Base-by-base conservation (phyloP, 2,329 filamentous ascomycete genomes). In the Aureobasidium leucospermi region DNA sequence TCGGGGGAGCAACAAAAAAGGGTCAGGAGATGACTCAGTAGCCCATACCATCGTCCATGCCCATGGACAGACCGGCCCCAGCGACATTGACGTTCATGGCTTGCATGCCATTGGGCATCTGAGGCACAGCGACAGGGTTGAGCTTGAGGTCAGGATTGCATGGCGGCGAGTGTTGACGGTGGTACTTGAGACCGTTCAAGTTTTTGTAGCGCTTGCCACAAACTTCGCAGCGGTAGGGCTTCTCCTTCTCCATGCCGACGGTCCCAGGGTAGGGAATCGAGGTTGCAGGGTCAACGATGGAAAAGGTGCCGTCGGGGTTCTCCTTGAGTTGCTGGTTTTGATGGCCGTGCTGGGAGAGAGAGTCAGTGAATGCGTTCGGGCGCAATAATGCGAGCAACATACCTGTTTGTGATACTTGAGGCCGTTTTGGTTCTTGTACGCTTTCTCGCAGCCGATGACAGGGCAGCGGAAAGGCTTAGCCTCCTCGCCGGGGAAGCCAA, bases 141-240 rank as follows among this genome's bases (percentile, higher is more conserved):
- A 83, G 71, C 68, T 85, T 82, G 64, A 87, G 84, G 63, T 96
- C 91, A 0, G 91, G 90, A 69, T 96, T 95, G 78, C 92, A 96
- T 57, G 88, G 88, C 28, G 90, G 87, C 11, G 90, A 94, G 73
- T 96, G 75, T 65, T 80, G 73, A 60, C 78, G 71, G 69, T 88
- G 85, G 71, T 99, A 99, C 85, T 99, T 99, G 63, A 99, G 83
- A 6, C 94, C 94, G 74, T 99, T 99, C 62, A 99, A 75, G 71
- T 99, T 99, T 85, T 99, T 99, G 78, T 99, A 99, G 56, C 94
- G 88, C 79, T 99, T 99, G 68, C 93, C 92, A 71, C 94, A 99
- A 10, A 91, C 88, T 65, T 97, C 92, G 74, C 94, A 99, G 70
- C 92, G 92, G 73, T 97, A 97, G 2, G 94, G 94, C 78, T 99